Base-by-base conservation (phyloP, 768 basidiomycete genomes). In the Harrya chromipes region DNA sequence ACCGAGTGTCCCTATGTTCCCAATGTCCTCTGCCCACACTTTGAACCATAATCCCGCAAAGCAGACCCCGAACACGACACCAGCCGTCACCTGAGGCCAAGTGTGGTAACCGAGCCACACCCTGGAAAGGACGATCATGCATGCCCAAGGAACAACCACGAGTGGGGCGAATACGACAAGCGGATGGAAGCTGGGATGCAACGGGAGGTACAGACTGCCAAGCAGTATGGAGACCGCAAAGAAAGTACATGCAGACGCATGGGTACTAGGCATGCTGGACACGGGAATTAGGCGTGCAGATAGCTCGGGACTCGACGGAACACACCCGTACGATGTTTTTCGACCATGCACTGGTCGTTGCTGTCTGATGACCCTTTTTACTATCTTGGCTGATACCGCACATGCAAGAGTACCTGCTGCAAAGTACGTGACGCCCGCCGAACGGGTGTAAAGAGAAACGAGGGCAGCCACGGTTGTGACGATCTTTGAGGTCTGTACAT, bases 31-130 rank as follows among this genome's bases (percentile, higher is more conserved):
- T n/a, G 31, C 4, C 88, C 88, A 90, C 16, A 81, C 29, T 35
- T 52, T 62, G 57, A 84, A 87, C 81, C 83, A 85, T 14, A 77
- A 29, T 0, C 65, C 57, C 10, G 82, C 79, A 59, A 80, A 81
- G 4, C 60, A 62, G 10, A 78, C 51, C 0, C 89, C 89, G 48
- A 79, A 82, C 3, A 66, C 63, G 27, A 67, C 70, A 1, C 89
- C 89, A 23, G 72, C 86, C 9, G 68, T 61, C 16, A 90, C 84
- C 54, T 91, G 89, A 0, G 73, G 69, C 75, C 75, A 76, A 10
- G 86, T 89, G 65, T 91, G 89, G 55, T 90, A 82, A 5, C 86
- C 85, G 12, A 91, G 76, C 84, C 81, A 82, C 26, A 88, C 75
- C 42, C 89, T 74, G 10, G 89, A 91, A 43, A 78, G 58, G 5